phyloP scores from a whole-genome alignment of 306 rosid genomes.

The Macrotyloma uniflorum region DNA sequence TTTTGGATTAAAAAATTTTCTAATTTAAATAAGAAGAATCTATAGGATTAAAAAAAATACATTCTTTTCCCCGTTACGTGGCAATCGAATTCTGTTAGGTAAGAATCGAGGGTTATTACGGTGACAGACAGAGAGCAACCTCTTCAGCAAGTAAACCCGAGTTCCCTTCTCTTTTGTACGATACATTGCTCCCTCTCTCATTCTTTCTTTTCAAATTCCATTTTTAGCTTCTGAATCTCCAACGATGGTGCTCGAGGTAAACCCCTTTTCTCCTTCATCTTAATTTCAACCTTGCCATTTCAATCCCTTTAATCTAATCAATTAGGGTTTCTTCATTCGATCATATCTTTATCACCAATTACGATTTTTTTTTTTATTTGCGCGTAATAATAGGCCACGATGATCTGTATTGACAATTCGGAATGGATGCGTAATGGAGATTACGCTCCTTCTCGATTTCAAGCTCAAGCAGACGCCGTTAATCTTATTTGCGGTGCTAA shows the following conservation, averaged over 20 bases:
- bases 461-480: constrained; percentile 93
- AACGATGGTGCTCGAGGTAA: constrained; percentile 94
- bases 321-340: constrained; percentile 54
- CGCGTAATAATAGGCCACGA: constrained; percentile 74
- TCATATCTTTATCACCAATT: not conserved
- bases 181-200: no score
- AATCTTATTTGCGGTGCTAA: constrained; percentile 97
- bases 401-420: constrained; percentile 96
- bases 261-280: not conserved
- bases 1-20: no score
- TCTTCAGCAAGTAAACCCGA: constrained; percentile 26
- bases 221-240: constrained; percentile 37
- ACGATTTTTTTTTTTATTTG: not conserved
- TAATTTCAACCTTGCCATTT: not conserved
- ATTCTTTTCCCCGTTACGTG: no score
- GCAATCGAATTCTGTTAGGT: not conserved
- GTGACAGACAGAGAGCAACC: not conserved
- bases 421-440: constrained; percentile 99
- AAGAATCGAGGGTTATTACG: not conserved
- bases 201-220: not conserved
- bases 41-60: no score
- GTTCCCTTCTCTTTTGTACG: not conserved
- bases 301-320: not conserved
- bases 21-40: no score
- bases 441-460: constrained; percentile 84